Evolutionary conservation across 345 rosid genomes (phyloP).

Genomic region (Moricandia moricandioides): DNA sequence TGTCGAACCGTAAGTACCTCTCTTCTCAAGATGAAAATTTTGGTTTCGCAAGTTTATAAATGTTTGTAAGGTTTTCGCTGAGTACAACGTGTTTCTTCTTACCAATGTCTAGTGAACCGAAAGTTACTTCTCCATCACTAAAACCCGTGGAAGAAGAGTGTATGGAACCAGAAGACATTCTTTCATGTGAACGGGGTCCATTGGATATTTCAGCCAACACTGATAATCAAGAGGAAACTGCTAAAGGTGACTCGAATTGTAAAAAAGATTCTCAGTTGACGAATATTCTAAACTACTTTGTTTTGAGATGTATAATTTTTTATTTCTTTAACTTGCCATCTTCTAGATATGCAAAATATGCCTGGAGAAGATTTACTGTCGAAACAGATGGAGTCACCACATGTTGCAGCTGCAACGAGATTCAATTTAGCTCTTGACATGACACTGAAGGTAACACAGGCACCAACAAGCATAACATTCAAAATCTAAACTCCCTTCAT

Average conservation of each 20-base stretch:
- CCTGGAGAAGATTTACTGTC: conserved; percentile 11
- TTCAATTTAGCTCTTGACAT: conserved; percentile 13
- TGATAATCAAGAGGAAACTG: background rate
- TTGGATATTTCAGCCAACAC: background rate
- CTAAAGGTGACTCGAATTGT: background rate
- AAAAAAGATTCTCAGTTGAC: background rate
- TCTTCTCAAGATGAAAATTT: background rate
- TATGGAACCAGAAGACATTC: background rate
- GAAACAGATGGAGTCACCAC: background rate
- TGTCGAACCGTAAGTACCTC: background rate
- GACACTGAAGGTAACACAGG: conserved; percentile 21
- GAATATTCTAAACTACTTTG: background rate
- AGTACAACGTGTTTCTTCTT: background rate
- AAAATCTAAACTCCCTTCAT: background rate
- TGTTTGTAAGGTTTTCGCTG: background rate
- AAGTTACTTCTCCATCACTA: background rate
- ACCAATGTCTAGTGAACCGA: background rate
- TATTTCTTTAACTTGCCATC: background rate
- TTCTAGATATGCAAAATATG: conserved; percentile 14
- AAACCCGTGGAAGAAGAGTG: background rate
- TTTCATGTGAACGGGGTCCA: background rate
- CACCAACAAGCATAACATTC: background rate
- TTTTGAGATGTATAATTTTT: background rate
- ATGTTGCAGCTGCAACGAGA: conserved; percentile 6
- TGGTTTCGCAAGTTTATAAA: background rate